Base-by-base conservation (phyloP, 2,329 filamentous ascomycete genomes). In the Cercospora nicotianae region DNA sequence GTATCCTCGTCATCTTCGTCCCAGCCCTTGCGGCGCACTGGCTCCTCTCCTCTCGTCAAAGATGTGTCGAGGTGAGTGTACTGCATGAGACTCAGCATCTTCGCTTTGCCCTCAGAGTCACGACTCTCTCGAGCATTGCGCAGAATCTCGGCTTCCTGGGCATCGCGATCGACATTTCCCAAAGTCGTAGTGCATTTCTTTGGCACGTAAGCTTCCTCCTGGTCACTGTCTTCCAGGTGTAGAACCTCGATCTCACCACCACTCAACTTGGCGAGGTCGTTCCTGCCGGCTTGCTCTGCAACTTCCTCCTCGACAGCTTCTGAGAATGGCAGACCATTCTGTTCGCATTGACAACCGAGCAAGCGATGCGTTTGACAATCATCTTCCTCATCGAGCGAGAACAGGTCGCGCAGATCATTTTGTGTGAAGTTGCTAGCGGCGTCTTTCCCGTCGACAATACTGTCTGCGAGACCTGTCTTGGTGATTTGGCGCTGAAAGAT, bases 401-500 rank as follows among this genome's bases (percentile, higher is more conserved):
- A 92, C 0, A 92, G 77, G 76, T 91, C 89, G 62, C 85, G 82
- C 28, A 92, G 78, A 72, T 92, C 90, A 58, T 90, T 87, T 4
- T 82, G 81, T 0, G 88, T 89, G 75, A 92, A 92, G 36, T 86
- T 87, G 8, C 85, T 82, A 26, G 84, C 85, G 36, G 81, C 83
- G 36, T 83, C 83, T 75, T 90, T 90, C 68, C 87, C 85, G 70
- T 92, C 89, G 74, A 92, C 89, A 31, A 92, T 88, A 64, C 87
- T 89, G 74, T 91, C 89, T 2, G 90, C 89, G 2, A 92, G 81
- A 1, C 89, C 89, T 72, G 87, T 85, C 77, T 92, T 92, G 63
- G 87, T 90, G 42, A 91, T 82, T 75, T 92, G 90, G 8, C 90
- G 83, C 76, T 92, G 90, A 79, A 87, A 92, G 66, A 92, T 92